These are phyloP conservation scores for Cryptosporidium baileyi DNA, from an alignment of 169 alveolate genomes.

Conservation along the genomic window DNA sequence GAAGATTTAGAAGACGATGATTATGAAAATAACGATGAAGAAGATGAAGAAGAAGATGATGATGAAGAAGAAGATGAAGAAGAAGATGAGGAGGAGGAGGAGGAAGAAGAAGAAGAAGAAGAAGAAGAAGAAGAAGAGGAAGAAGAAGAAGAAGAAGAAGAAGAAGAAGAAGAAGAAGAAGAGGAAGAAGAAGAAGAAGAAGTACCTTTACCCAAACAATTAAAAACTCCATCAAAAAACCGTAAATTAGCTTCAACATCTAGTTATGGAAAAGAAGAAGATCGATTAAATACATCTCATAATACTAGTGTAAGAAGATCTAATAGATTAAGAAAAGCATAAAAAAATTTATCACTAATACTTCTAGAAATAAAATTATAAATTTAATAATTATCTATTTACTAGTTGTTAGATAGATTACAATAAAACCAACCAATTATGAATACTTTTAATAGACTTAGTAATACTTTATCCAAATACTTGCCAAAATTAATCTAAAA, in stretches of 20 bases:
- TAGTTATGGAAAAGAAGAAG: conserved; percentile 16
- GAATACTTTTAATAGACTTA: too few relatives aligned
- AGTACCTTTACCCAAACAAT: not conserved
- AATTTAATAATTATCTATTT: too few relatives aligned
- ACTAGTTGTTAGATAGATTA: too few relatives aligned
- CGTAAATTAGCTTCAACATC: not conserved
- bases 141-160: conserved; percentile 41
- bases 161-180: conserved; percentile 41
- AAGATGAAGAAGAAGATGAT: conserved; percentile 37
- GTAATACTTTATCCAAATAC: too few relatives aligned
- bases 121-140: conserved; percentile 30
- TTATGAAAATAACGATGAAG: not conserved
- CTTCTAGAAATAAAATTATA: too few relatives aligned
- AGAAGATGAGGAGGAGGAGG: conserved; percentile 42
- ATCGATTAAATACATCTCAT: conserved; percentile 19
- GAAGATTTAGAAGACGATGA: conserved; percentile 40
- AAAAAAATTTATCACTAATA: too few relatives aligned
- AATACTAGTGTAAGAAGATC: conserved; percentile 65
- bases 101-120: conserved; percentile 25
- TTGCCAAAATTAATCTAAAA: not conserved
- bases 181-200: conserved; percentile 34
- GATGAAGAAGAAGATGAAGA: conserved; percentile 34
- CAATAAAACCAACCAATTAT: too few relatives aligned
- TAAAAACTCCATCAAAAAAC: conserved; percentile 29
- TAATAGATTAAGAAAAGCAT: not conserved